Conservation (phyloP, 116 monocot genomes). For the Posidonia oceanica region DNA sequence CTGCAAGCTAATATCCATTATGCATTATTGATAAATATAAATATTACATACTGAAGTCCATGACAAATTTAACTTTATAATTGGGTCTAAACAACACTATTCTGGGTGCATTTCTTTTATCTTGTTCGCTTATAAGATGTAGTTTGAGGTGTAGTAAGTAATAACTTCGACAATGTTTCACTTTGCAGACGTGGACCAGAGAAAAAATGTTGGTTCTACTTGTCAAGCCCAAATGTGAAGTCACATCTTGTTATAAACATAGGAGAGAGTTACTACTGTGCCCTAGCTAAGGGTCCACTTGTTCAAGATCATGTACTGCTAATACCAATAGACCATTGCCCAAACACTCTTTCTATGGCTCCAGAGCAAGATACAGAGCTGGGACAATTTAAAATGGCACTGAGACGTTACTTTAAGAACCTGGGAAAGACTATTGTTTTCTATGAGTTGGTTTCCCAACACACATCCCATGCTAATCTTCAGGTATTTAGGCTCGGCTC, state of each 20-base stretch:
- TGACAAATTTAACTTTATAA: no score
- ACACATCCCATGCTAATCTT: no score
- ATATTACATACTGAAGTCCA: no score
- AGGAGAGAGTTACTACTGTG: constrained; percentile 81
- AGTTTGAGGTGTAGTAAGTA: not conserved
- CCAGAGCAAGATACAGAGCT: constrained; percentile 63
- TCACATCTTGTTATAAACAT: constrained; percentile 73
- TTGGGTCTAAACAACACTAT: no score
- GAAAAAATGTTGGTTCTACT: constrained; percentile 92
- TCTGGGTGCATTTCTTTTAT: not conserved
- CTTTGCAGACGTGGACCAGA: constrained; percentile 28
- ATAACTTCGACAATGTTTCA: not conserved
- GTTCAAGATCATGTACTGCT: constrained; percentile 67
- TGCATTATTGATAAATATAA: no score
- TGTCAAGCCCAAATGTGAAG: constrained; percentile 83
- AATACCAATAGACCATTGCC: constrained; percentile 82
- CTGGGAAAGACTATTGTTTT: constrained; percentile 58
- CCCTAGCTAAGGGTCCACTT: constrained; percentile 92
- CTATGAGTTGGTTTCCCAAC: constrained; percentile 69
- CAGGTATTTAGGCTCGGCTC: constrained; percentile 39
- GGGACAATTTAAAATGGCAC: constrained; percentile 36
- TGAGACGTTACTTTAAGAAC: constrained; percentile 51
- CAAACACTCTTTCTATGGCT: constrained; percentile 58
- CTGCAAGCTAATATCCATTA: no score
- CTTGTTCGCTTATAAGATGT: not conserved